Evolutionary conservation across 257 asterid genomes (phyloP).

Genomic region (Marsdenia floribunda): DNA sequence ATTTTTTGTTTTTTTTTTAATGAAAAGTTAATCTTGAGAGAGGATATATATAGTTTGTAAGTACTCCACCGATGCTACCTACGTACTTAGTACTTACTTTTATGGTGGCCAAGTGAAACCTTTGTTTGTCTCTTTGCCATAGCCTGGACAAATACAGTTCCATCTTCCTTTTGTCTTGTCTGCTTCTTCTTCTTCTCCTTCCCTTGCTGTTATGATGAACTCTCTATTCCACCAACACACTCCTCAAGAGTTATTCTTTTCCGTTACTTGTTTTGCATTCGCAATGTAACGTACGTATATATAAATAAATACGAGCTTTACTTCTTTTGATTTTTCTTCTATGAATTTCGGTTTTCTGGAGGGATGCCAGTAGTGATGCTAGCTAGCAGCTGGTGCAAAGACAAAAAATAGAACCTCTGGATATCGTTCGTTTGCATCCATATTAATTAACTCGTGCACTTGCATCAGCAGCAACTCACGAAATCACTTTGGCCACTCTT

Average conservation of each 20-base stretch:
- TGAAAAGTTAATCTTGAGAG: too few relatives aligned
- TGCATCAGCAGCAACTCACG: background rate
- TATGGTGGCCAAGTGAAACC: background rate
- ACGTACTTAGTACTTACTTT: background rate
- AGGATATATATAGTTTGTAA: background rate
- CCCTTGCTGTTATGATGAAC: background rate
- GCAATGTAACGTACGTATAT: background rate
- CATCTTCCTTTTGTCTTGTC: background rate
- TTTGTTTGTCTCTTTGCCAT: slow-evolving; percentile 1
- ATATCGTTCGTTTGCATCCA: too few relatives aligned
- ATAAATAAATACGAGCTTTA: background rate
- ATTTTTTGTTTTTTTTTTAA: too few relatives aligned
- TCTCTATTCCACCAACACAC: background rate
- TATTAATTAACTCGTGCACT: background rate
- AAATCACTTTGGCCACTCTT: too few relatives aligned
- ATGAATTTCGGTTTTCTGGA: background rate
- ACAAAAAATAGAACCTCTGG: too few relatives aligned
- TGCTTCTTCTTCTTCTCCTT: background rate
- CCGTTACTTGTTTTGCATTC: background rate
- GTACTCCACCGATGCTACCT: background rate
- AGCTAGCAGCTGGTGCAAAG: too few relatives aligned
- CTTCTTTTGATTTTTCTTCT: background rate
- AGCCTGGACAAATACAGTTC: slow-evolving; percentile 10
- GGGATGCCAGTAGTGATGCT: background rate
- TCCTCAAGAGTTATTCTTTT: background rate